Evolutionary conservation across 352 stramenopile species (phyloP), one percentile per base, ranked within the genome.

Genomic region (Phytophthora sojae): DNA sequence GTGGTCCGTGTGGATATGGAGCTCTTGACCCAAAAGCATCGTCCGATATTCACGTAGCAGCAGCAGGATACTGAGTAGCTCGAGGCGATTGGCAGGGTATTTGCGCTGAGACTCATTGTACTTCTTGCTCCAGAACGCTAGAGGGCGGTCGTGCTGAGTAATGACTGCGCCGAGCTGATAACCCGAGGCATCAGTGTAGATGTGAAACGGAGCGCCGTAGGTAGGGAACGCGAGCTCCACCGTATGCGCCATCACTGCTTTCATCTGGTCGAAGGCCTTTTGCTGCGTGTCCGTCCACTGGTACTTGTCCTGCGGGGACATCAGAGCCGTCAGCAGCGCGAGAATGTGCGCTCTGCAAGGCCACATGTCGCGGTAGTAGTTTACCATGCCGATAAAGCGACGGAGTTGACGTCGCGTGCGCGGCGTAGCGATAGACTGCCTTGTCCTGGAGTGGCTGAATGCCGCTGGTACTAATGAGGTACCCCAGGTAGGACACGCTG

Each of bases 1-100:
- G 42, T 69, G 61, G 29, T 69, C 61, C 2, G 61, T 69, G 30
- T 51, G 45, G n/a, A 69, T 55, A 23, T 61, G 61, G 0, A 57
- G 26, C 8, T 69, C 42, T 42, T 62, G 42, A 4, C 44, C 61
- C 19, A 61, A 32, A 5, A 53, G 26, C 26, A 69, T 45, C 15
- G 26, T 57, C 26, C 44, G 26, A 21, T 57, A 62, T 32, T 62
- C 39, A 8, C 23, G 44, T 21, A 69, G 45, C 12, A 69, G n/a
- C 6, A 57, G 8, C 5, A 53, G 4, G 6, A 69, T 61, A 21
- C 53, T 62, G 1, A 62, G 44, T 4, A 69, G 8, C 21, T 62
- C 53, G 0, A 62, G 19, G 2, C 30, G n/a, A 37, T 60, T 67
- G 0, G 51, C 35, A 8, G 60, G 60, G 9, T 67, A 55, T 21